Percentiles rank a stretch among this genome's conserved stretches.
These are phyloP conservation scores for Quercus bicolor DNA, from an alignment of 306 rosid species.

Conservation along the genomic window DNA sequence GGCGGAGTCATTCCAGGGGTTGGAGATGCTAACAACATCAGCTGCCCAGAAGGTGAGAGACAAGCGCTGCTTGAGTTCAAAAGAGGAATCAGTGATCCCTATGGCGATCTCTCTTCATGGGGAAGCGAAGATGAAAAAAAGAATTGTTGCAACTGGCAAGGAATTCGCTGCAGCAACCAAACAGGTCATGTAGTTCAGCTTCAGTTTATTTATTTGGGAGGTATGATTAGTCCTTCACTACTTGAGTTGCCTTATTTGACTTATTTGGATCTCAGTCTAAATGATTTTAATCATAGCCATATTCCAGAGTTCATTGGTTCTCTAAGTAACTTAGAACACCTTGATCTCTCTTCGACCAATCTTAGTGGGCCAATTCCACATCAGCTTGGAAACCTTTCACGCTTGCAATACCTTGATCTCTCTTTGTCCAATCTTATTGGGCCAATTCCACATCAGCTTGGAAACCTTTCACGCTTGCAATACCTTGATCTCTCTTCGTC, in stretches of 20 bases:
- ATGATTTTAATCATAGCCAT: neutral
- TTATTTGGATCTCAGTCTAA: rapidly evolving
- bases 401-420: neutral
- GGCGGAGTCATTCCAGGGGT: neutral
- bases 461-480: neutral
- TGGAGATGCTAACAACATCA: too few species aligned
- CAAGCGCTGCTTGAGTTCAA: too few species aligned
- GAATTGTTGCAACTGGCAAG: conserved; percentile 12
- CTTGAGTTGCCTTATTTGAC: neutral
- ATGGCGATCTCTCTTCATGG: rapidly evolving
- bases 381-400: neutral
- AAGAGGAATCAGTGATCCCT: too few species aligned
- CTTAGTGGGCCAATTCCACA: too few species aligned
- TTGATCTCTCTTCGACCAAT: too few species aligned
- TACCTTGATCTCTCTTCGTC: too few species aligned
- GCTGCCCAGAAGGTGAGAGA: too few species aligned
- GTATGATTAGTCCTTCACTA: neutral
- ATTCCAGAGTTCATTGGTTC: conserved; percentile 7
- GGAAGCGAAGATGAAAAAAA: too few species aligned
- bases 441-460: too few species aligned
- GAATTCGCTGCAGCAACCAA: neutral
- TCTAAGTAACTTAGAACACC: neutral
- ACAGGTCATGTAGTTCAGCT: too few species aligned
- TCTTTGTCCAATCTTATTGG: too few species aligned
- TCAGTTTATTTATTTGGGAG: neutral